Conservation (phyloP, 164 flowering plant species). For the Akebia trifoliata region DNA sequence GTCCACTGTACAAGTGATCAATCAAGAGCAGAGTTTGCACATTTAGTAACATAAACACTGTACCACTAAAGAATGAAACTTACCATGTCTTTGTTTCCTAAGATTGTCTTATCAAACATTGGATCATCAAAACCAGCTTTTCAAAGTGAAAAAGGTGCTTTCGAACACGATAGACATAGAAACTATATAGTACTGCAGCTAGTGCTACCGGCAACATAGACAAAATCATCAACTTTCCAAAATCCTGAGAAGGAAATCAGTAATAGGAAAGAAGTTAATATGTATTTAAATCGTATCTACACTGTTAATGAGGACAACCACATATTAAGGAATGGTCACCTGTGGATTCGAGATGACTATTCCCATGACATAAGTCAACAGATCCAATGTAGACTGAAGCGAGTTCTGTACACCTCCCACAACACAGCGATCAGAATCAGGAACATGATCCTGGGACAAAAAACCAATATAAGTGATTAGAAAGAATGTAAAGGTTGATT, state of each 20-base stretch:
- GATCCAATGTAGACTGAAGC: constrained; percentile 63
- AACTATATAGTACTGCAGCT: constrained; percentile 49
- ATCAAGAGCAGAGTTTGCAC: too few species aligned
- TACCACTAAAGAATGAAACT: too few species aligned
- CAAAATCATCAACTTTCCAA: constrained; percentile 47
- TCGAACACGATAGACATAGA: constrained; percentile 43
- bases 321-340: constrained; percentile 29
- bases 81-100: not conserved
- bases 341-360: constrained; percentile 65
- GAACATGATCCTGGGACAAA: constrained; percentile 60
- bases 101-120: constrained; percentile 6
- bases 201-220: constrained; percentile 42
- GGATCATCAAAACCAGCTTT: constrained; percentile 23
- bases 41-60: too few species aligned
- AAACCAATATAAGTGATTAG: not conserved
- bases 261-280: not conserved
- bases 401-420: constrained; percentile 93
- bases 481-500: not conserved
- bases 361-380: constrained; percentile 68
- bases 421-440: constrained; percentile 69
- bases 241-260: constrained; percentile 31
- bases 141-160: constrained; percentile 65
- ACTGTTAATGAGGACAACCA: not conserved
- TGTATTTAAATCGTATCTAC: not conserved
- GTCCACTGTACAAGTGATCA: too few species aligned